Conservation (phyloP, 2,329 filamentous ascomycete genomes). For the Hypoxylon sp. region DNA sequence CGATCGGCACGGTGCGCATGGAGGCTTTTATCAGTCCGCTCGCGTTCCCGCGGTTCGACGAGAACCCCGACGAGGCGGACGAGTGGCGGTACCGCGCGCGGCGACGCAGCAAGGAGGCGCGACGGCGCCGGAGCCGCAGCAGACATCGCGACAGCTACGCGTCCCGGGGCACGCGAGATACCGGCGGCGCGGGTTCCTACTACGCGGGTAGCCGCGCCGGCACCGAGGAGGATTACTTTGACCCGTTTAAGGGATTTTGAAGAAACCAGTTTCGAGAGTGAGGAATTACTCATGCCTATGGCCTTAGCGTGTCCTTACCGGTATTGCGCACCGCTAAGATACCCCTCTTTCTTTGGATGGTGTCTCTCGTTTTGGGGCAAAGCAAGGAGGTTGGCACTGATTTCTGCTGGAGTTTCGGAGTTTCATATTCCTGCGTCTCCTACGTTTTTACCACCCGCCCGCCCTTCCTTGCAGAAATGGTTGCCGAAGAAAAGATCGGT, state of each 20-base stretch:
- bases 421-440: slow-evolving; percentile 20
- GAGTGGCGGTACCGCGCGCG: slow-evolving; percentile 62
- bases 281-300: too few species aligned
- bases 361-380: slow-evolving; percentile 14
- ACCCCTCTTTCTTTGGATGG: slow-evolving; percentile 25
- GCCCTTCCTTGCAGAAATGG: background rate
- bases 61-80: slow-evolving; percentile 62
- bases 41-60: slow-evolving; percentile 60
- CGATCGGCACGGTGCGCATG: slow-evolving; percentile 93
- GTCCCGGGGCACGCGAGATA: slow-evolving; percentile 58
- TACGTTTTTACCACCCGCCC: slow-evolving; percentile 9
- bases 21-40: slow-evolving; percentile 89
- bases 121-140: slow-evolving; percentile 65
- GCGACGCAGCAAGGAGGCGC: slow-evolving; percentile 66
- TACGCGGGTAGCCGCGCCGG: slow-evolving; percentile 60
- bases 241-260: slow-evolving; percentile 73
- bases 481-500: slow-evolving; percentile 29
- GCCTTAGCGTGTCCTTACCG: slow-evolving; percentile 2
- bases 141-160: slow-evolving; percentile 65
- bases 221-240: slow-evolving; percentile 68
- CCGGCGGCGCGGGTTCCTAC: slow-evolving; percentile 62
- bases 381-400: slow-evolving; percentile 15
- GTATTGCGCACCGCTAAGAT: slow-evolving; percentile 30
- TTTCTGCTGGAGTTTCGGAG: slow-evolving; percentile 24
- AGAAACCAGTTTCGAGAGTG: too few species aligned